phyloP scores from a whole-genome alignment of 805 yeast species.

The Limtongozyma cylindracea region DNA sequence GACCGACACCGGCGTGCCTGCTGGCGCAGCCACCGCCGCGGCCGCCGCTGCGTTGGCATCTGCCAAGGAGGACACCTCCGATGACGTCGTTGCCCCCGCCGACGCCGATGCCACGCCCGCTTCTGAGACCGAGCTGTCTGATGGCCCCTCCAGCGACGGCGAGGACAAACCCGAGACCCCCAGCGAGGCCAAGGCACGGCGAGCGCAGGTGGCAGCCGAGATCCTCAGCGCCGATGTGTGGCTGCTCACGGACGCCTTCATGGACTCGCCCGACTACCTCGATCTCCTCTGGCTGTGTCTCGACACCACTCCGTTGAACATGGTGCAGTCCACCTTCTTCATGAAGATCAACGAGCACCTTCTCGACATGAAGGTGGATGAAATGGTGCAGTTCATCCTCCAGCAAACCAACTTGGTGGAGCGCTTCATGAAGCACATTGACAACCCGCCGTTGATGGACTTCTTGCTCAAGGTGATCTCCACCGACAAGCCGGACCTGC shows the following conservation, averaged over 20 bases:
- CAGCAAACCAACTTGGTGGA: constrained; percentile 14
- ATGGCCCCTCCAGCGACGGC: neutral
- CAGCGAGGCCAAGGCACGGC: constrained; percentile 10
- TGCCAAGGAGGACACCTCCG: too few relatives aligned
- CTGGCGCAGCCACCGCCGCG: too few relatives aligned
- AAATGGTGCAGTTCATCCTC: constrained; percentile 17
- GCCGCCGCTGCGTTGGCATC: too few relatives aligned
- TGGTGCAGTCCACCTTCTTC: neutral
- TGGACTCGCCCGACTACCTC: constrained; percentile 44
- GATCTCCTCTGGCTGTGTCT: constrained; percentile 59
- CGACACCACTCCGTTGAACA: constrained; percentile 10
- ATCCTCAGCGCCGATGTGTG: constrained; percentile 80
- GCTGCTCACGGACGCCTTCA: constrained; percentile 76
- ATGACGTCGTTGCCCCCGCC: too few relatives aligned
- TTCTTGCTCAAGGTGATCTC: constrained; percentile 15
- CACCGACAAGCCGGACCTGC: constrained; percentile 19
- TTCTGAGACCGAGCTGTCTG: neutral
- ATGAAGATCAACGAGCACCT: constrained; percentile 11
- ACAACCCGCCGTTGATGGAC: constrained; percentile 20
- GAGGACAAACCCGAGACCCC: constrained; percentile 2
- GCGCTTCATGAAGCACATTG: constrained; percentile 15
- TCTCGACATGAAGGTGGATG: constrained; percentile 21
- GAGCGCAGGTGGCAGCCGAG: constrained; percentile 45
- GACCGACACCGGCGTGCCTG: too few relatives aligned
- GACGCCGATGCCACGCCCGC: too few relatives aligned